Conservation (phyloP, 2,329 filamentous ascomycete species). For the Bipolaris cookei region DNA sequence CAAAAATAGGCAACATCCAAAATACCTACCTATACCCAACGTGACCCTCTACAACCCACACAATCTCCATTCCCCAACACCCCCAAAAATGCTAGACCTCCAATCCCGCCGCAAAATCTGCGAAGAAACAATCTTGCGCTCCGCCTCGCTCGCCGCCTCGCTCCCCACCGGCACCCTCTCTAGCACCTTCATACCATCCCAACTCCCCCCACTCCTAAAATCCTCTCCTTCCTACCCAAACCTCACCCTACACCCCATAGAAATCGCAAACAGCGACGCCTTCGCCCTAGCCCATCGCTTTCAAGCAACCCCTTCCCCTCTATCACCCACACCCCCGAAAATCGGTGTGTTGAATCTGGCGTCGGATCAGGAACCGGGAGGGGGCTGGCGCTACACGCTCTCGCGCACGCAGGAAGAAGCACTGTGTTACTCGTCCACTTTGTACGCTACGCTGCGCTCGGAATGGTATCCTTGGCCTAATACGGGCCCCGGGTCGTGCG, state of each 20-base stretch:
- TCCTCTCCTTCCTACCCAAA: neutral
- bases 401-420: constrained; percentile 34
- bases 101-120: constrained; percentile 27
- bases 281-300: constrained; percentile 22
- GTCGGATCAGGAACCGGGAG: constrained; percentile 27
- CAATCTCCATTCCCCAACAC: no score
- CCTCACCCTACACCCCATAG: constrained; percentile 14
- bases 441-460: constrained; percentile 24
- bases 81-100: constrained; percentile 22
- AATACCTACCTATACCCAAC: no score
- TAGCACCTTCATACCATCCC: constrained; percentile 25
- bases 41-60: no score
- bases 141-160: constrained; percentile 15
- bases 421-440: constrained; percentile 32
- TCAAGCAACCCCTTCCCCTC: constrained; percentile 4
- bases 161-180: constrained; percentile 21
- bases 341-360: constrained; percentile 31
- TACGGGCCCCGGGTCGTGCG: constrained; percentile 23
- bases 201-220: constrained; percentile 22
- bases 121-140: constrained; percentile 30
- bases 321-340: constrained; percentile 6
- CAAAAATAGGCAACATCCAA: no score
- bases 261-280: constrained; percentile 27
- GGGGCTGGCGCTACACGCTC: constrained; percentile 32
- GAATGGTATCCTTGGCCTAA: constrained; percentile 38